phyloP scores from a whole-genome alignment of 169 alveolate genomes.

The Plasmodium inui region DNA sequence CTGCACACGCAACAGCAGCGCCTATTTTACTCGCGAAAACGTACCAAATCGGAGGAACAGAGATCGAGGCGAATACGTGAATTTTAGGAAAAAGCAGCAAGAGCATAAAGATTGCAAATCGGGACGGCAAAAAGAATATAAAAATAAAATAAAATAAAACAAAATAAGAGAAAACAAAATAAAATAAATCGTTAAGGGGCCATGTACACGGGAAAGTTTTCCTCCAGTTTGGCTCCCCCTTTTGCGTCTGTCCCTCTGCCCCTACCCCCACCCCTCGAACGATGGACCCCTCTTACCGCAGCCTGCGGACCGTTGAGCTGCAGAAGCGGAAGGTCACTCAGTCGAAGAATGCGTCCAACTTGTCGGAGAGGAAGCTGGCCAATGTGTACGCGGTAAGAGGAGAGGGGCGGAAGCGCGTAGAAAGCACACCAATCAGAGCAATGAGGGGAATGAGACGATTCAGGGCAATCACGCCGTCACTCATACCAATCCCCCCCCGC shows the following conservation, averaged over 20 bases:
- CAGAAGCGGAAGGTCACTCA: constrained; percentile 71
- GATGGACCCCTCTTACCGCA: background rate
- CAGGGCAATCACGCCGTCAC: background rate
- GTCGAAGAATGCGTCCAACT: constrained; percentile 37
- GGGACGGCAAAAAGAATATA: background rate
- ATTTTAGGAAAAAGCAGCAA: background rate
- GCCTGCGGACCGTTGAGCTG: background rate
- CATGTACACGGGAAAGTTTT: background rate
- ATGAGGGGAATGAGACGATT: background rate
- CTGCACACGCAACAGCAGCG: background rate
- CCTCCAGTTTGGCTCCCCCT: background rate
- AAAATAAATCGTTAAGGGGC: background rate
- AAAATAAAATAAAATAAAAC: background rate
- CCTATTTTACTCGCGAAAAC: background rate
- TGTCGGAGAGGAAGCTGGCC: constrained; percentile 50
- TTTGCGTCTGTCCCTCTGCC: background rate
- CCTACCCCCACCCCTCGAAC: background rate
- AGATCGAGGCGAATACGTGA: background rate
- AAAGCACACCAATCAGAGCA: background rate
- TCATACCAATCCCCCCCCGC: background rate
- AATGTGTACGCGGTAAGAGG: constrained; percentile 55
- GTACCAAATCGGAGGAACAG: background rate
- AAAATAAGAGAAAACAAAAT: background rate
- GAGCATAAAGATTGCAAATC: background rate
- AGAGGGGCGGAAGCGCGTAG: background rate